Base-by-base conservation (phyloP, 2,329 filamentous ascomycete genomes). In the Claviceps arundinis region DNA sequence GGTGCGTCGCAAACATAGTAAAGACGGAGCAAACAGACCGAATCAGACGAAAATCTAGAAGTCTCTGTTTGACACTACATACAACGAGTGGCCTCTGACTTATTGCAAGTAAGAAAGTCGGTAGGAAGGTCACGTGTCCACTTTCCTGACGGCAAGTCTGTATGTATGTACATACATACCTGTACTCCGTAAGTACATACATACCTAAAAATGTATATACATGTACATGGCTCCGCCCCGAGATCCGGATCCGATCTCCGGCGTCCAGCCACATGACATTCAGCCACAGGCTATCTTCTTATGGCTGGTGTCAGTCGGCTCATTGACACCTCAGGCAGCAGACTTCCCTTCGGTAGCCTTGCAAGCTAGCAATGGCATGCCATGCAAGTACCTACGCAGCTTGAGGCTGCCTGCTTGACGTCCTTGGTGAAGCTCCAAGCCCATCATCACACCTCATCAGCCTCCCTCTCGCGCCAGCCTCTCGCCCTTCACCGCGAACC, bases 341-440 rank as follows among this genome's bases (percentile, higher is more conserved):
- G 41, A 9, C 4, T 3, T 6, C 41, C 5, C 19, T 11, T 24
- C 41, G 19, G 19, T 22, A 24, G 19, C 19, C 19, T 2, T 14
- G 41, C 41, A 43, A 7, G 41, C 19, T 14, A 24, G 41, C 41
- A n/a, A 34, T 44, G 17, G 37, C 42, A 37, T 37, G 19, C 38
- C 17, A 37, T n/a, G 34, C 8, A 26, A 9, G 38, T 24, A 37
- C 11, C 17, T 52, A 52, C 50, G 50, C 45, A 52, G 50, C 50
- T 52, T 14, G 6, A 52, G 38, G 50, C 38, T 52, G 50, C 50
- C 50, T 52, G 38, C 37, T 51, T 17, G 17, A 40, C 43, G 46
- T 54, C 45, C 30, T 22, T 52, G 56, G 53, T 56, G 58, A 62
- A 66, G 64, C 64, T 66, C 62, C 64, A 59, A 54, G 41, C 8